Base-by-base conservation (phyloP, 805 yeast species). In the Yamadazyma scolyti region DNA sequence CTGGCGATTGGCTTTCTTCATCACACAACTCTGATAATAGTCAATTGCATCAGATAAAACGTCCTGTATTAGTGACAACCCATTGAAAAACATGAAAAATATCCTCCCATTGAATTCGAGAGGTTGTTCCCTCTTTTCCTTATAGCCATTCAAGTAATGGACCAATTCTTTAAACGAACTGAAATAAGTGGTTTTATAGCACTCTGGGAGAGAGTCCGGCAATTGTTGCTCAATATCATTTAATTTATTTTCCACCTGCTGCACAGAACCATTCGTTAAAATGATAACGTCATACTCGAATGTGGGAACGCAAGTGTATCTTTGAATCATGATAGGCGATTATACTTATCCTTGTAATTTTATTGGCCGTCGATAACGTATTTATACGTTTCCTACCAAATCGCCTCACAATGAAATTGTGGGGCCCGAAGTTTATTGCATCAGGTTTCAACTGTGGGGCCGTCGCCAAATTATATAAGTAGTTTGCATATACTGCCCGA, bases 71-170 rank as follows among this genome's bases (percentile, higher is more conserved):
- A 44, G 58, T 12, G 43, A 46, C 30, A 61, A 39, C 1, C 65
- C 65, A 24, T 60, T 43, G 40, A 61, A 61, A 23, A 59, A 61
- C 66, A 61, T 60, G 28, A 61, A 59, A 17, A 61, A 31, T 6
- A 58, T 53, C 34, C 54, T 55, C 2, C 61, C 67, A 6, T 39
- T 35, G 31, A 53, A 54, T 5, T 37, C 40, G 8, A 33, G 12
- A n/a, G n/a, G n/a, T 9, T 33, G 28, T 2, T 15, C 20, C 6
- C 24, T 30, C 9, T 34, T 40, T 18, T 42, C 43, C 16, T 39
- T 41, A 25, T 53, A 51, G 11, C 41, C 42, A 19, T 50, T 47
- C 25, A 61, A 43, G 30, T 52, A 58, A 7, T 20, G 19, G 6
- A 34, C 17, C 23, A 42, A 34, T 12, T 42, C 46, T 14, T 26